Evolutionary conservation across 163 green algal genomes (phyloP).

Genomic region (Coccomyxa subellipsoidea): DNA sequence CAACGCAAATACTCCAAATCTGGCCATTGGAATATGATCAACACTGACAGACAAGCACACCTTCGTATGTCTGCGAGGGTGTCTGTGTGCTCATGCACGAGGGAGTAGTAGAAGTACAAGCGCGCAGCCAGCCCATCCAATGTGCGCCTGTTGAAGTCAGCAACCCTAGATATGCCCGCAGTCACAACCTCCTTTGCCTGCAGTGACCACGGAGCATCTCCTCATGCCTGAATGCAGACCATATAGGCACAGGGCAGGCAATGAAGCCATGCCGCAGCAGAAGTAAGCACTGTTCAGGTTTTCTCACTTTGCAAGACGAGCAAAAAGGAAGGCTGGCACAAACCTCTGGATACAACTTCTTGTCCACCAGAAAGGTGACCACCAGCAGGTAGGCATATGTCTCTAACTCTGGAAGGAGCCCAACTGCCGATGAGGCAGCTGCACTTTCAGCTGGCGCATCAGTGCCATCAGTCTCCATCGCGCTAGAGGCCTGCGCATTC

Average conservation of each 20-base stretch:
- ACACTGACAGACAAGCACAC: constrained; percentile 24
- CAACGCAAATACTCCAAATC: background rate
- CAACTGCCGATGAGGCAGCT: background rate
- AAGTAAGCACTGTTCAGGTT: no score
- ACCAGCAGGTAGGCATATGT: constrained; percentile 81
- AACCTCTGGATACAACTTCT: constrained; percentile 65
- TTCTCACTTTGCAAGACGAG: background rate
- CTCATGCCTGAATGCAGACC: no score
- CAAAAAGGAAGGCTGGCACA: background rate
- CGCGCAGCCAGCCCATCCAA: constrained; percentile 86
- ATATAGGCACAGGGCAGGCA: no score
- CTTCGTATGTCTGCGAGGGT: constrained; percentile 70
- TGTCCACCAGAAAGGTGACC: constrained; percentile 73
- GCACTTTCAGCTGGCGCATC: background rate
- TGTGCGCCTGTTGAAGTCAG: constrained; percentile 83
- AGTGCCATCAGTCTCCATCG: background rate
- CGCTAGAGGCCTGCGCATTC: background rate
- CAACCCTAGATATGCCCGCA: constrained; percentile 54
- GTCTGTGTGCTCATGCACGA: constrained; percentile 69
- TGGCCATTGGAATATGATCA: background rate
- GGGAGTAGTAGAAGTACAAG: constrained; percentile 89
- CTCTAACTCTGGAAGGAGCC: constrained; percentile 77
- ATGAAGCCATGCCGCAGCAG: no score
- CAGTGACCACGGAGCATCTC: background rate
- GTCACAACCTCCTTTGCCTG: constrained; percentile 62